Evolutionary conservation across 2,329 filamentous ascomycete species (phyloP).

Genomic region (Celoporthe dispersa): DNA sequence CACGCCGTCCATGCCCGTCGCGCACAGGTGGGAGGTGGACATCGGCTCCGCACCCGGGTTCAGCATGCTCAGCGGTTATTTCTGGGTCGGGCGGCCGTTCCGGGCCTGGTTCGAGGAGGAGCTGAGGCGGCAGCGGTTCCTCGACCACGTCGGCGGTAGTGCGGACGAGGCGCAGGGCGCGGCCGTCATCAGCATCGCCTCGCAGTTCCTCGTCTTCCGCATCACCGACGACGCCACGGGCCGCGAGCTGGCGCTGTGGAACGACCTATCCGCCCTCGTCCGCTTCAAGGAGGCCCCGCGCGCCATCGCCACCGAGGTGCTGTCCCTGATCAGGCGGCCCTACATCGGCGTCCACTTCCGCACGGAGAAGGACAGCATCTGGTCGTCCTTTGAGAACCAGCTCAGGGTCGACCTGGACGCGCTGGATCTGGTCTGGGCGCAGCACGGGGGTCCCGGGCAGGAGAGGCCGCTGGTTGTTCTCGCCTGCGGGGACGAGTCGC

Average conservation of each 20-base stretch:
- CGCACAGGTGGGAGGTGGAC: constrained; percentile 22
- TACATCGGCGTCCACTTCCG: constrained; percentile 44
- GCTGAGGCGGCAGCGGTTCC: constrained; percentile 12
- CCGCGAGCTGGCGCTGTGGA: constrained; percentile 41
- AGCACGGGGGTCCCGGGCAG: constrained; percentile 30
- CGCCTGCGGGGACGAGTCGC: constrained; percentile 41
- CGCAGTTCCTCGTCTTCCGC: constrained; percentile 41
- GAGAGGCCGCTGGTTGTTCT: constrained; percentile 40
- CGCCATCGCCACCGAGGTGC: constrained; percentile 34
- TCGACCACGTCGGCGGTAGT: constrained; percentile 5
- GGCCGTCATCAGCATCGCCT: constrained; percentile 37
- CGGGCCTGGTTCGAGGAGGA: constrained; percentile 25
- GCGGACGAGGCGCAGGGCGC: no score
- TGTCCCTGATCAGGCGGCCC: constrained; percentile 34
- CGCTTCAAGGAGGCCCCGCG: constrained; percentile 39
- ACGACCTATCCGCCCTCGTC: constrained; percentile 39
- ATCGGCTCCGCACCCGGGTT: constrained; percentile 17
- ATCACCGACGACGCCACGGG: constrained; percentile 43
- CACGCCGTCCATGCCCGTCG: constrained; percentile 11
- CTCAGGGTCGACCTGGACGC: constrained; percentile 40
- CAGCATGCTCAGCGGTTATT: constrained; percentile 18
- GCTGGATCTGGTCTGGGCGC: constrained; percentile 40
- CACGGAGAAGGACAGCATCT: constrained; percentile 43
- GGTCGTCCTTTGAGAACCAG: constrained; percentile 42
- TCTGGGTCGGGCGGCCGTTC: constrained; percentile 29